Conservation (phyloP, 371 early-diverging fungal species). For the Circinella umbellata region DNA sequence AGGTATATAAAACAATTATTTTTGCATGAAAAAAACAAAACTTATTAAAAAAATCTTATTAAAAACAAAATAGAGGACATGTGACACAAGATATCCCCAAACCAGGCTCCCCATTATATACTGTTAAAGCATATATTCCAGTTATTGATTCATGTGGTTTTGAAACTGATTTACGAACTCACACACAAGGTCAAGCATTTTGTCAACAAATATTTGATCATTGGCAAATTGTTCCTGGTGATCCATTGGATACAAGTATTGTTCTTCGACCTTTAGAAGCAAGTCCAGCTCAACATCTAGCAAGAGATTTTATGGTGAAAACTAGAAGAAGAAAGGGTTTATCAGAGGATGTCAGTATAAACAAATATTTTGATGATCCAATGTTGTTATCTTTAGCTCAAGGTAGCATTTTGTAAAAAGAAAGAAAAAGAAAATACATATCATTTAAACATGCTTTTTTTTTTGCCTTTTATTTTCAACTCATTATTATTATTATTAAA, state of each 20-base stretch:
- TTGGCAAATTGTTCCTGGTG: constrained; percentile 98
- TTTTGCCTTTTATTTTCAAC: too few relatives aligned
- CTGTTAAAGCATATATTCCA: constrained; percentile 93
- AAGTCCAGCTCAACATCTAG: constrained; percentile 84
- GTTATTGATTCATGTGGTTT: constrained; percentile 96
- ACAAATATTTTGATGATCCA: constrained; percentile 95
- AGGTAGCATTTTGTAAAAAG: constrained; percentile 42
- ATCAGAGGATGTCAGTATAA: constrained; percentile 92
- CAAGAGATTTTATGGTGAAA: constrained; percentile 97
- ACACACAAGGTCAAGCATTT: constrained; percentile 97
- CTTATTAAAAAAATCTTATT: background rate
- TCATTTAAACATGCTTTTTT: too few relatives aligned
- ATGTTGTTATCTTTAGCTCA: constrained; percentile 73
- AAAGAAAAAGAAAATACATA: background rate
- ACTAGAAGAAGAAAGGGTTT: constrained; percentile 93
- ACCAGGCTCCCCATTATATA: constrained; percentile 94
- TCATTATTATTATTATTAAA: too few relatives aligned
- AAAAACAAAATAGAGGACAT: constrained; percentile 76
- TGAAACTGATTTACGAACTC: constrained; percentile 95
- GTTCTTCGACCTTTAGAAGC: constrained; percentile 91
- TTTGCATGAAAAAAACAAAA: background rate
- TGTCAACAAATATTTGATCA: constrained; percentile 96
- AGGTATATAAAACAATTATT: constrained; percentile 39
- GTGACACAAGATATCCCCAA: constrained; percentile 96
- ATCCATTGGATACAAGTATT: constrained; percentile 91